Evolutionary conservation across 2,329 filamentous ascomycete species (phyloP).

Genomic region (Aspergillus sp.): DNA sequence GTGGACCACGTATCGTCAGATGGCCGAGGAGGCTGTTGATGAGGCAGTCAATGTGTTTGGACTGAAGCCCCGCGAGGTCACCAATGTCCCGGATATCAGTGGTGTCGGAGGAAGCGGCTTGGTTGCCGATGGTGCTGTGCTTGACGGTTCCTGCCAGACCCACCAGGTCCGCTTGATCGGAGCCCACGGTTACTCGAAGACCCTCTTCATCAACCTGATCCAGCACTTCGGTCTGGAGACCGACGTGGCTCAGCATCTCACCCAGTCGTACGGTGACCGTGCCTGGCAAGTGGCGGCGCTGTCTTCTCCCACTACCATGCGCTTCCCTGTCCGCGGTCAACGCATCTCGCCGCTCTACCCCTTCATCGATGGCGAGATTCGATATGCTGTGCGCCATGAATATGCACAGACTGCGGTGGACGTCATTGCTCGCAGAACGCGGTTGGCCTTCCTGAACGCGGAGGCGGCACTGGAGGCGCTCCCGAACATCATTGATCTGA

Average conservation of each 20-base stretch:
- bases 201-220: constrained; percentile 91
- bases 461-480: constrained; percentile 85
- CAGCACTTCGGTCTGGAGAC: constrained; percentile 91
- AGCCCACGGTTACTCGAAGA: constrained; percentile 83
- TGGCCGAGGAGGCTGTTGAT: constrained; percentile 87
- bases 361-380: constrained; percentile 87
- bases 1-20: constrained; percentile 91
- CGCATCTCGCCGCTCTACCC: constrained; percentile 79
- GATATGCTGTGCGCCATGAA: constrained; percentile 83
- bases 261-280: constrained; percentile 83
- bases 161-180: constrained; percentile 78
- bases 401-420: constrained; percentile 90
- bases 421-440: constrained; percentile 77
- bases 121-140: constrained; percentile 66
- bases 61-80: constrained; percentile 56
- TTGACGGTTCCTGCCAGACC: constrained; percentile 77
- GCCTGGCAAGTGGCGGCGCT: constrained; percentile 87
- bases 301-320: constrained; percentile 69
- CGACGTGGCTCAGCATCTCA: constrained; percentile 85
- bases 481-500: constrained; percentile 82
- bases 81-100: constrained; percentile 64
- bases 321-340: constrained; percentile 79
- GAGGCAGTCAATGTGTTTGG: constrained; percentile 69
- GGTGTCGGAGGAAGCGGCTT: constrained; percentile 69
- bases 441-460: constrained; percentile 86